Evolutionary conservation across 2,329 filamentous ascomycete species (phyloP), one percentile per base, ranked within the genome.

Genomic region (Beauveria varroae): DNA sequence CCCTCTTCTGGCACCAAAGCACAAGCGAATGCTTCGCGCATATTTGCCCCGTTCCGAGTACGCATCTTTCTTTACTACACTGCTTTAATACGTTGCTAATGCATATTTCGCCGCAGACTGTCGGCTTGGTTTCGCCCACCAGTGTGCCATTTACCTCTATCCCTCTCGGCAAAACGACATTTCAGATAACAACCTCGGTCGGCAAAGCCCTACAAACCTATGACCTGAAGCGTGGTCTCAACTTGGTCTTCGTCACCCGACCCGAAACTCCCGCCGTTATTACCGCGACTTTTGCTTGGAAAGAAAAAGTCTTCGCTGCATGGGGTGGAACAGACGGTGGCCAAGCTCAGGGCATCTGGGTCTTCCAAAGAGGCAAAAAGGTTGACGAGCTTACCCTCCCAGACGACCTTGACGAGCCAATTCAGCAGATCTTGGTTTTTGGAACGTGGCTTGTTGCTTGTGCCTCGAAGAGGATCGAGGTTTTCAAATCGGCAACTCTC

Each of bases 111-210:
- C 20, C 14, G 34, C 22, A 96, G 91, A 97, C 93, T 52, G 84
- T 99, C 66, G 95, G 95, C 18, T 81, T 99, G 37, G 91, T 99
- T 2, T 97, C 95, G 5, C 91, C 95, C 0, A 97, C 93, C 2
- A 77, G 81, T 54, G 91, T 97, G 0, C 93, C 95, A 0, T 98
- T 99, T 71, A 93, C 93, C 2, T 89, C 89, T 6, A 83, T 96
- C 37, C 90, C 93, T 0, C 81, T 96, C 18, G 95, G 95, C 62
- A 96, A 96, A 76, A 93, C 91, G 1, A 96, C 92, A 3, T 99
- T 96, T 72, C 95, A 99, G 73, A 91, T 99, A 74, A 98, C 95
- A 40, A 99, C 95, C 34, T 98, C 91, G 0, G 90, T 96, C 64
- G 95, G 93, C 64, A 85, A 87, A 69, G 91, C 88, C 63, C 82